Evolutionary conservation across 768 basidiomycete species (phyloP), one percentile per base, ranked within the genome.

Genomic region (Boletus reticulatus): DNA sequence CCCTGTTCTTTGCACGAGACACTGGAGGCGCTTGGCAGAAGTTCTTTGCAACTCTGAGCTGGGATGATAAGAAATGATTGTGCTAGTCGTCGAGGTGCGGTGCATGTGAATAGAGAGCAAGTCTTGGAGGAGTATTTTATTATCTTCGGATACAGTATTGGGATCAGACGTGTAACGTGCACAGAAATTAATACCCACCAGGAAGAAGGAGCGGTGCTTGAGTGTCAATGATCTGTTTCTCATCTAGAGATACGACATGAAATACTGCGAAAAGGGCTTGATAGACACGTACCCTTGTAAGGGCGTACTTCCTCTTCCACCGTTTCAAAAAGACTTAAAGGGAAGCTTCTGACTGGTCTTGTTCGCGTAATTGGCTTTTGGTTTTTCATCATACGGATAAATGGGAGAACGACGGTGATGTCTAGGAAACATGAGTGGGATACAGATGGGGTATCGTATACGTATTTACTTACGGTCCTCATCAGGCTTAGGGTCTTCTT

Each of bases 41-140:
- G 70, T 70, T 44, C 62, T 54, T 43, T 55, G 57, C 31, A 62
- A 41, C 20, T 62, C 50, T 27, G 60, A 52, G 43, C 44, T 57
- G 2, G 67, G 74, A n/a, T 75, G 74, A 53, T 63, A 72, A 29
- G 73, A 64, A 37, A 69, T 64, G 19, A 72, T 65, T 9, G 60
- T 62, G 20, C 59, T 65, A 5, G 62, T 55, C 9, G 38, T 38
- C 13, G 72, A 4, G 1, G 71, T 73, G 58, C 67, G 65, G 74
- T 81, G 20, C 78, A 84, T 78, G 57, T 84, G 83, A 4, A 84
- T 62, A 2, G 82, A 74, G 5, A 84, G 72, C 22, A 83, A 75
- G 60, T 84, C 83, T 2, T 80, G 67, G 1, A 68, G 50, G 6
- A 73, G 61, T 14, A 67, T 63, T 27, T 20, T 55, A 3, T 51